Evolutionary conservation across 345 rosid species (phyloP).

Genomic region (Sonneratia caseolaris): DNA sequence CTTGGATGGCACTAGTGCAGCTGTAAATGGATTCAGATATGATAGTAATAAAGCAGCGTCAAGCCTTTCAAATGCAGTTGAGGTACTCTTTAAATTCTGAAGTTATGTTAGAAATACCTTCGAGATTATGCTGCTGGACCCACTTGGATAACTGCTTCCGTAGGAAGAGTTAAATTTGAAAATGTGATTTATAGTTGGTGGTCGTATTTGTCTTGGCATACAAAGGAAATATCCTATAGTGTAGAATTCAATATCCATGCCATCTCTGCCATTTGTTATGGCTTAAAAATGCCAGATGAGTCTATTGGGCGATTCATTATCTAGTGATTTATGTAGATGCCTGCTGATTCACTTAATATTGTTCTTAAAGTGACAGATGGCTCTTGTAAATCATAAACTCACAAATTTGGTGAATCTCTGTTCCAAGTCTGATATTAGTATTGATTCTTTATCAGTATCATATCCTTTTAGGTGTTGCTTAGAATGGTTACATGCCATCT

Average conservation of each 20-base stretch:
- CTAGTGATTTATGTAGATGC: neutral
- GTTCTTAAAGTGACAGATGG: neutral
- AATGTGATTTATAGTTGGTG: too few species aligned
- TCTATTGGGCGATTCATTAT: too few species aligned
- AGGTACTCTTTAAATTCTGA: conserved; percentile 22
- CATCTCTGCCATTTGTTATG: neutral
- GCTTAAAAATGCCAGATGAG: neutral
- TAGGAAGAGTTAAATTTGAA: too few species aligned
- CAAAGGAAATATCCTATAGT: neutral
- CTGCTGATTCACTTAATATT: neutral
- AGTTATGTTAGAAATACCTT: neutral
- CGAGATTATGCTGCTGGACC: too few species aligned
- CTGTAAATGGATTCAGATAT: conserved; percentile 38
- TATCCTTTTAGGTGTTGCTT: conserved; percentile 2
- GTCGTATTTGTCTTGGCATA: too few species aligned
- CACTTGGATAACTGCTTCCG: too few species aligned
- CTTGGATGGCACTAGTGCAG: conserved; percentile 42
- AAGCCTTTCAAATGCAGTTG: conserved; percentile 17
- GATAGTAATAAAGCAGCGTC: conserved; percentile 38
- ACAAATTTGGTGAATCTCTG: neutral
- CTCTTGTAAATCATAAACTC: neutral
- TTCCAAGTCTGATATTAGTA: neutral
- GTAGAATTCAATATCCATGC: neutral
- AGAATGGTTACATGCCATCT: conserved; percentile 2
- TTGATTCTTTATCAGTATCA: neutral